These are phyloP conservation scores for Sclerotinia subarctica DNA, from an alignment of 2,329 filamentous ascomycete species.

Conservation along the genomic window DNA sequence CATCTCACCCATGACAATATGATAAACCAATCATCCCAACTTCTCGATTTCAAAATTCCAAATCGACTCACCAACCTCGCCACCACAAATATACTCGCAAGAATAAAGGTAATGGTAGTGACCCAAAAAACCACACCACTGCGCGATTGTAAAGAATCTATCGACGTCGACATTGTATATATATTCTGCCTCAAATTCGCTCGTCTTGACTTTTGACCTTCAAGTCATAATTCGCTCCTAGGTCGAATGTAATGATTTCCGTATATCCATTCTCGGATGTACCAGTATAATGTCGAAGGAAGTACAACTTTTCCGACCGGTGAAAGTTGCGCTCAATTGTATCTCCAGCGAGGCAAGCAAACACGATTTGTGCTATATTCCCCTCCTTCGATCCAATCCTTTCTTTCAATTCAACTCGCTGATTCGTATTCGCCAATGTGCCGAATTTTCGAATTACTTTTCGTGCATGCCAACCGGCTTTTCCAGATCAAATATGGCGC, in stretches of 20 bases:
- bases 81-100: conserved; percentile 72
- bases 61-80: conserved; percentile 70
- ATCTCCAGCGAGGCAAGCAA: background rate
- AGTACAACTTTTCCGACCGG: background rate
- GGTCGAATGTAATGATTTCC: background rate
- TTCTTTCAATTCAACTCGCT: background rate
- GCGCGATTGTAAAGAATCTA: conserved; percentile 24
- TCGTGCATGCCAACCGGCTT: conserved; percentile 11
- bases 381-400: background rate
- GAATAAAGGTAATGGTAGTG: conserved; percentile 63
- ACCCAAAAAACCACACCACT: conserved; percentile 65
- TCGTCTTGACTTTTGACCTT: background rate
- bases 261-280: conserved; percentile 14
- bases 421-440: conserved; percentile 8
- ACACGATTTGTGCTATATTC: background rate
- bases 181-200: background rate
- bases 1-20: conserved; percentile 65
- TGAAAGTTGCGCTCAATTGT: background rate
- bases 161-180: conserved; percentile 15
- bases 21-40: conserved; percentile 79
- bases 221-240: conserved; percentile 1
- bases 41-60: conserved; percentile 68
- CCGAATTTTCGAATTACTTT: background rate
- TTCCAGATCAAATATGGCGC: conserved; percentile 2
- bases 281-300: background rate